A percentile compares a stretch with the other conserved stretches of the same genome.
Conservation (phyloP, 2,329 filamentous ascomycete species). For the Fusarium foetens region DNA sequence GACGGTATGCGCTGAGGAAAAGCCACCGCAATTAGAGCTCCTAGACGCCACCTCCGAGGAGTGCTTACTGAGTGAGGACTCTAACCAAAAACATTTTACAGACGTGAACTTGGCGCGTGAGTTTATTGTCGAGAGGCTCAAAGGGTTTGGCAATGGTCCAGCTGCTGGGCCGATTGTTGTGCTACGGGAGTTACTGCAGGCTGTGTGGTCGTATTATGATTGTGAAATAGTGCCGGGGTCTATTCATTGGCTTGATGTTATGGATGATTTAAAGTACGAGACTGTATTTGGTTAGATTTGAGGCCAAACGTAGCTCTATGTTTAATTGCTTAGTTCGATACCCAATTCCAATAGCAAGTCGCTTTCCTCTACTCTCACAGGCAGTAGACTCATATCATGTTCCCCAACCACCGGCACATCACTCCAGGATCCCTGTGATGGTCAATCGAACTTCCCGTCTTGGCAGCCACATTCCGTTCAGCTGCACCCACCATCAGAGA, state of each 20-base stretch:
- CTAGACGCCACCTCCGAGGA: not conserved
- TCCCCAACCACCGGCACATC: not conserved
- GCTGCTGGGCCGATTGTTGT: slow-evolving; percentile 23
- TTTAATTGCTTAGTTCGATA: not conserved
- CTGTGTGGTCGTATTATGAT: slow-evolving; percentile 30
- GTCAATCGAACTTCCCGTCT: slow-evolving; percentile 6
- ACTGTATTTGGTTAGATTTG: slow-evolving; percentile 29
- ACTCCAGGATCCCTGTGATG: not conserved
- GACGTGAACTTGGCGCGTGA: slow-evolving; percentile 14
- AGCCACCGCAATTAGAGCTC: not conserved
- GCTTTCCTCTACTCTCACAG: too few species aligned
- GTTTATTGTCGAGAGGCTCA: slow-evolving; percentile 23
- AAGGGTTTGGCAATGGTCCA: not conserved
- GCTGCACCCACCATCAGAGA: not conserved
- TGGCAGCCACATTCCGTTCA: not conserved
- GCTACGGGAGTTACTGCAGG: slow-evolving; percentile 22
- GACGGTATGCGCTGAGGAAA: slow-evolving; percentile 6
- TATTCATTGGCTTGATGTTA: slow-evolving; percentile 26
- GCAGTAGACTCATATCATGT: not conserved
- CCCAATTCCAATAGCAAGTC: not conserved
- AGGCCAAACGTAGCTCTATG: not conserved
- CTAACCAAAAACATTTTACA: not conserved
- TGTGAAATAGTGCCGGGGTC: slow-evolving; percentile 21
- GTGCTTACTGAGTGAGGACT: not conserved
- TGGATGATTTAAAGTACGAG: slow-evolving; percentile 29